Conservation (phyloP, 257 asterid genomes). For the Solanum appendiculatum region DNA sequence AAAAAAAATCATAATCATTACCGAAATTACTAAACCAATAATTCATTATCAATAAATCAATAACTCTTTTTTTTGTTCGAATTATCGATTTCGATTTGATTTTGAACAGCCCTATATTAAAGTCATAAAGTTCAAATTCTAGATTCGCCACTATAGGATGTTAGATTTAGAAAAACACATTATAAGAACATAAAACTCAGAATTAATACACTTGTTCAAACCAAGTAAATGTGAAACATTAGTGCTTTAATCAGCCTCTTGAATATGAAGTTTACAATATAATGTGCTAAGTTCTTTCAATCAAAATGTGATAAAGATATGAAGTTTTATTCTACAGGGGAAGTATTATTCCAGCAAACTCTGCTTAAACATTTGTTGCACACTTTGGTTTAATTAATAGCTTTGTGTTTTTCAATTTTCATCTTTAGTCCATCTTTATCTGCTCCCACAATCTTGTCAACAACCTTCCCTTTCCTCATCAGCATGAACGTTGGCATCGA, state of each 20-base stretch:
- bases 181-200: background rate
- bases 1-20: too few species aligned
- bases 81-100: rapidly evolving
- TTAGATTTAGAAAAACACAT: background rate
- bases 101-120: too few species aligned
- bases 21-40: too few species aligned
- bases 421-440: constrained; percentile 41
- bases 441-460: constrained; percentile 52
- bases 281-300: background rate
- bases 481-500: constrained; percentile 62
- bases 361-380: background rate
- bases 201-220: background rate
- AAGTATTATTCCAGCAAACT: background rate
- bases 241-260: background rate
- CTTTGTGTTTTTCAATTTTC: constrained; percentile 47
- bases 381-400: background rate
- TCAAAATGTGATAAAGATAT: background rate
- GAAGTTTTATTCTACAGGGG: background rate
- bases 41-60: too few species aligned
- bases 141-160: background rate
- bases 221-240: background rate
- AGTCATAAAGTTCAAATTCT: background rate
- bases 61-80: too few species aligned
- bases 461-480: constrained; percentile 46
- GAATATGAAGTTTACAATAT: background rate